Base-by-base conservation (phyloP, 805 yeast species). In the Candida maris region DNA sequence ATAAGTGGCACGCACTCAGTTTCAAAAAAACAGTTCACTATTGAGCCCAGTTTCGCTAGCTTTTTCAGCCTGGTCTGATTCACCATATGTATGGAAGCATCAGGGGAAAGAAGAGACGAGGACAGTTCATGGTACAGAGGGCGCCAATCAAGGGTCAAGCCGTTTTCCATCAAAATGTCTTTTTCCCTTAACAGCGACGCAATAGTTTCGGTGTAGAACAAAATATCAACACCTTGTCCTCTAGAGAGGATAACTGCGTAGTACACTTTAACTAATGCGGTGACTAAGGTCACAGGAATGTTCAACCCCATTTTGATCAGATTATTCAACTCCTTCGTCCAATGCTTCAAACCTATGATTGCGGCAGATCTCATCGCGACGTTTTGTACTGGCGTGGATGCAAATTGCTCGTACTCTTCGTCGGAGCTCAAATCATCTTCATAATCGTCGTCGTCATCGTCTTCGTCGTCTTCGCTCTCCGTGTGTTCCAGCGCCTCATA, bases 261-360 rank as follows among this genome's bases (percentile, higher is more conserved):
- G 54, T 77, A 89, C 2, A 85, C 84, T 37, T 68, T 67, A 1
- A 86, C 78, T 27, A 91, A 67, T 1, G 75, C 64, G 16, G 78
- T 68, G 36, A 88, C 71, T 31, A 80, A 59, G 2, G 67, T 46
- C 9, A 86, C 49, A 0, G 98, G 97, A 64, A 91, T 70, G 35
- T 82, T 83, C 50, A 83, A 78, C 49, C 85, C 85, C 77, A 83
- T 80, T 48, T 74, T 75, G 36, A 87, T 57, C 75, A 96, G 82
- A 27, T 82, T 80, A 34, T 77, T 73, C 44, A 91, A 68, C 56
- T 88, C 97, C 36, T 82, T 79, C 0, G 96, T 82, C 95, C 96
- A 89, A 40, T 82, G 85, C 35, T 81, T 72, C 6, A 87, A 81
- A 30, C 80, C 73, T 5, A 84, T 78, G 5, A 85, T 81, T 0